Base-by-base conservation (phyloP, 495 filamentous ascomycete species). In the Penicillium riverlandense region DNA sequence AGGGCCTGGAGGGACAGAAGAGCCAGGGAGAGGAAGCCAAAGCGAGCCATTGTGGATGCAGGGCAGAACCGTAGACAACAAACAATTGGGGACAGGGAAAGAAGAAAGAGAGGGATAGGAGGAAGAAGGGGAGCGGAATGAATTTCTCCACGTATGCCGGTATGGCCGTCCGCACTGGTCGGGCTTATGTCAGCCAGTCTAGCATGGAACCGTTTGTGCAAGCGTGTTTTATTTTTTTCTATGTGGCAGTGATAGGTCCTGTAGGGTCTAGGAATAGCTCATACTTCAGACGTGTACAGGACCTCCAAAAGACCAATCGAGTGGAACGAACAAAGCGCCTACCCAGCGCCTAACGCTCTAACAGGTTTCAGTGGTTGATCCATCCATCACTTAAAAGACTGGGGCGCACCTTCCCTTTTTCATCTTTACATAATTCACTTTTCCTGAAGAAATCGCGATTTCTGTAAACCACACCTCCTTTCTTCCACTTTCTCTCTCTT, bases 1-100 rank as follows among this genome's bases (percentile, higher is more conserved):
- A 82, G 69, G 37, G 79, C 77, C 54, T 83, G 82, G 50, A 89
- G 75, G 37, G 83, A 81, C 57, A 88, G 69, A 38, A 89, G 65
- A 43, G 79, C 82, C 45, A 91, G 70, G 50, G 80, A 74, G 56
- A 84, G 76, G 60, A 85, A 79, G 68, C 79, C 79, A 60, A 82
- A 74, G 63, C 81, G 79, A 66, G 82, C 80, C 86, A 90, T 90
- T 57, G 62, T 75, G 76, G 58, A 41, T 39, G 41, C 30, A 30
- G 37, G 37, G 34, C 31, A 28, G 35, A 42, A 22, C 22, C 22
- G 3, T 22, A 22, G 22, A 22, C 22, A 22, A 22, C 22, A 22
- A 22, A 22, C 22, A 22, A 22, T 22, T 22, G 22, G 22, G 22
- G 49, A 27, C 47, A 44, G 43, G 53, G 48, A 57, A 32, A 45